Conservation (phyloP, 1,139 yeast species). For the Hansenula anomala region DNA sequence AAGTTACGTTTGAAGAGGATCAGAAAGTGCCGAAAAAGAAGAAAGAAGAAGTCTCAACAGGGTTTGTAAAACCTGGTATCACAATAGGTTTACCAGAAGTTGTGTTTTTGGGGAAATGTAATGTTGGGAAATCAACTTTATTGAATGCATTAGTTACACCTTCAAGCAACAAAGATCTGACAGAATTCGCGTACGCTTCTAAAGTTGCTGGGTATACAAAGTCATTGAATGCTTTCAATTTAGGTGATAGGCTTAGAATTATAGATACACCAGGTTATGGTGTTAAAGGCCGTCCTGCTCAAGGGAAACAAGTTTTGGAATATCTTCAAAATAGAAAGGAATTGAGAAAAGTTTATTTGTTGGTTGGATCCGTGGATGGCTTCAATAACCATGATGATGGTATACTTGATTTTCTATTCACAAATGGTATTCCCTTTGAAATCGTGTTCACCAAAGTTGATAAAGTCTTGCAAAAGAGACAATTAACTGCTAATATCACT, state of each 20-base stretch:
- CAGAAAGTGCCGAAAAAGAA: not conserved
- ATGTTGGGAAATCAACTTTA: constrained; percentile 79
- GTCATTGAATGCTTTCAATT: constrained; percentile 66
- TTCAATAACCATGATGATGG: constrained; percentile 49
- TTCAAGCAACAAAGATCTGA: constrained; percentile 27
- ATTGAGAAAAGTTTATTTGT: constrained; percentile 53
- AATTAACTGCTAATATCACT: constrained; percentile 23
- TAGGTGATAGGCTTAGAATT: constrained; percentile 57
- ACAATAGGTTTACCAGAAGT: constrained; percentile 53
- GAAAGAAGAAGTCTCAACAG: constrained; percentile 2
- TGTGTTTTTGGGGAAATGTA: constrained; percentile 71
- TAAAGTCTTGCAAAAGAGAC: constrained; percentile 30
- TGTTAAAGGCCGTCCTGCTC: constrained; percentile 48
- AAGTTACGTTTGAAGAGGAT: constrained; percentile 9
- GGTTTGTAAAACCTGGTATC: constrained; percentile 1
- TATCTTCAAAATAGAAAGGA: constrained; percentile 52
- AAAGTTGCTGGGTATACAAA: constrained; percentile 71
- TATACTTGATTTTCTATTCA: constrained; percentile 46
- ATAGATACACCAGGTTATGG: constrained; percentile 93
- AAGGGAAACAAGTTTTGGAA: constrained; percentile 63
- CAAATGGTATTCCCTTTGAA: constrained; percentile 63
- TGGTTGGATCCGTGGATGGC: constrained; percentile 57
- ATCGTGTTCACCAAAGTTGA: constrained; percentile 76
- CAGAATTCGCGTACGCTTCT: constrained; percentile 49
- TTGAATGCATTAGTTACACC: constrained; percentile 48